Evolutionary conservation across 2,329 filamentous ascomycete genomes (phyloP), one percentile per base, ranked within the genome.

Genomic region (Phoma sp.): DNA sequence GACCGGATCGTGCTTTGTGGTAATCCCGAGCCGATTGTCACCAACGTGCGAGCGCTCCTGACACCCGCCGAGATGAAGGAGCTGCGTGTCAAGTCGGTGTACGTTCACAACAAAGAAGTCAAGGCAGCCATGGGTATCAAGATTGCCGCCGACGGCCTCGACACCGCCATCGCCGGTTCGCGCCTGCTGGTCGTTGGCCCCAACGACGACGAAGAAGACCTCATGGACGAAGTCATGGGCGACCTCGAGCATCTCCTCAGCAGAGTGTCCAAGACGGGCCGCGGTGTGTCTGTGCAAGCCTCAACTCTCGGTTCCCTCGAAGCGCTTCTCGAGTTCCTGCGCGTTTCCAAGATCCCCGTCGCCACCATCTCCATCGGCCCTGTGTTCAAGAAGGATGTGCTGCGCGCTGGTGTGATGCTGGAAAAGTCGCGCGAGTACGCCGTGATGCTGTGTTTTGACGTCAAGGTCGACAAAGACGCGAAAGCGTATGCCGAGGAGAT

Each of bases 361-460:
- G 90, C 92, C 67, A 96, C 97, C 75, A 96, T 99, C 61, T 94
- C 92, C 56, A 98, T 99, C 70, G 95, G 95, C 43, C 95, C 95
- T 2, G 94, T 99, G 35, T 98, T 91, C 85, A 97, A 97, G 83
- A 91, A 95, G 70, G 95, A 99, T 77, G 91, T 99, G 50, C 95
- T 98, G 85, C 93, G 87, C 84, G 91, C 81, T 1, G 93, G 92
- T 71, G 90, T 91, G 65, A 99, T 99, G 95, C 77, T 98, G 70
- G 95, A 99, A 78, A 98, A 97, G 81, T 85, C 88, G 15, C 92
- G 92, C 64, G 93, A 99, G 74, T 96, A 88, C 67, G 95, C 95
- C n/a, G 91, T 98, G 74, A 99, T 99, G 95, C 87, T 99, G 45
- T 98, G 95, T 77, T 99, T 99, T 84, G 96, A 99, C 76, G 95